A percentile compares a stretch with the other conserved stretches of the same genome.
phyloP scores from a whole-genome alignment of 2,329 filamentous ascomycete genomes.

The Paradendryphiella salina region DNA sequence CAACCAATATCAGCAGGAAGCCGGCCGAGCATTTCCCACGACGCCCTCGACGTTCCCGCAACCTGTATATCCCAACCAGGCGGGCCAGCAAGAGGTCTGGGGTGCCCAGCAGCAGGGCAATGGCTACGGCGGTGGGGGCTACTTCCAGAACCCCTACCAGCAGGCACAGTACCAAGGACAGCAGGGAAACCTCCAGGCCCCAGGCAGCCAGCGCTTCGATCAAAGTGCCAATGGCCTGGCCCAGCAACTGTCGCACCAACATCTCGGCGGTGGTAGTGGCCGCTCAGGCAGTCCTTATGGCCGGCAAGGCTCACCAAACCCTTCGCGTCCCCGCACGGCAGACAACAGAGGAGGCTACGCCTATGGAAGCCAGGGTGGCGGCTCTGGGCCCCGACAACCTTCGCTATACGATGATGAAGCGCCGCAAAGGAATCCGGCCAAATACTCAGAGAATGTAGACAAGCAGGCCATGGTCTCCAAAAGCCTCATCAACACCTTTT shows the following conservation, averaged over 20 bases:
- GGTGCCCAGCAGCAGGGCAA: conserved; percentile 51
- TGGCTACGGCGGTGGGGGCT: conserved; percentile 45
- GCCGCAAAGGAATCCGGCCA: conserved; percentile 77
- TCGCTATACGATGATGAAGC: conserved; percentile 65
- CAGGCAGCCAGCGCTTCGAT: conserved; percentile 62
- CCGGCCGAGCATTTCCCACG: conserved; percentile 58
- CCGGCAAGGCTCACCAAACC: conserved; percentile 67
- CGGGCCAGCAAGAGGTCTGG: conserved; percentile 65
- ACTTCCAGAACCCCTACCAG: conserved; percentile 57
- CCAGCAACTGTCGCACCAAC: conserved; percentile 96
- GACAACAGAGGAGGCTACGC: conserved; percentile 63
- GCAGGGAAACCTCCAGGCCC: conserved; percentile 53
- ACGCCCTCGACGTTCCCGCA: conserved; percentile 97
- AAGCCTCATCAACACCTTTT: conserved; percentile 74
- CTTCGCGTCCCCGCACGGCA: conserved; percentile 82
- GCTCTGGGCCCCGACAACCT: conserved; percentile 66
- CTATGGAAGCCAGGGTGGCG: conserved; percentile 68
- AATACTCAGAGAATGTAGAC: conserved; percentile 84
- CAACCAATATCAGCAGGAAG: conserved; percentile 49
- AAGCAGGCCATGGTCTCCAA: conserved; percentile 70
- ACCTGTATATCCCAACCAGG: conserved; percentile 70
- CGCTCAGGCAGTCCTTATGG: conserved; percentile 69
- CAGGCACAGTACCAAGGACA: conserved; percentile 55
- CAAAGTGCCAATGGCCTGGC: conserved; percentile 89
- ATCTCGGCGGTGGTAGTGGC: conserved; percentile 72